Percentiles rank a stretch among this genome's conserved stretches.
Conservation (phyloP, 2,329 filamentous ascomycete species). For the Colletotrichum eleusines region DNA sequence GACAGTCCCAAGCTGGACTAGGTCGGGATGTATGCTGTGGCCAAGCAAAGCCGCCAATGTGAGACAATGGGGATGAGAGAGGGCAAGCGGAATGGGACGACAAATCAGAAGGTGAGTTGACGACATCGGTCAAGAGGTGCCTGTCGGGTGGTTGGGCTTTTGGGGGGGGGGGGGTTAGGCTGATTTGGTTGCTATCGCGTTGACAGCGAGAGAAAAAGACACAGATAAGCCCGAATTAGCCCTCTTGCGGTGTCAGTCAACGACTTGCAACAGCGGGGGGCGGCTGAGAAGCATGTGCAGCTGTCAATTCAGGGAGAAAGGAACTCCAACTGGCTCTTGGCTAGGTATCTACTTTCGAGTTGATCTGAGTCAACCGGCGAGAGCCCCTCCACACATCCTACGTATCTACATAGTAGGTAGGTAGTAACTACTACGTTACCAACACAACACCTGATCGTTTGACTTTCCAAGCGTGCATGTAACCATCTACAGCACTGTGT, state of each 20-base stretch:
- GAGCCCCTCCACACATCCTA: background rate
- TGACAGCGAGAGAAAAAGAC: background rate
- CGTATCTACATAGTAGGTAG: background rate
- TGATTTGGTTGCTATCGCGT: background rate
- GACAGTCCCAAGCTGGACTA: background rate
- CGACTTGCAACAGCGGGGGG: no score
- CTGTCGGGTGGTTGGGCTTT: background rate
- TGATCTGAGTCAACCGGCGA: background rate
- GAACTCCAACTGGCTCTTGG: background rate
- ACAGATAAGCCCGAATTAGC: background rate
- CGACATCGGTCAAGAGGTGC: conserved; percentile 2
- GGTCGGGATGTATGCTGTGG: background rate
- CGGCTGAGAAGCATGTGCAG: no score
- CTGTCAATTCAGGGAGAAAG: background rate
- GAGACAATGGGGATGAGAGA: background rate
- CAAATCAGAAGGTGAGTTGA: background rate
- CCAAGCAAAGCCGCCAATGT: background rate
- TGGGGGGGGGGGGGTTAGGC: background rate
- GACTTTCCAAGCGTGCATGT: background rate
- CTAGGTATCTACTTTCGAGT: background rate
- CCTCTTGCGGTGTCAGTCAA: background rate
- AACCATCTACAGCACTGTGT: background rate
- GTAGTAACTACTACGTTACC: background rate
- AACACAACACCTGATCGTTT: background rate
- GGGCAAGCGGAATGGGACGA: background rate